Evolutionary conservation across 176 grass and related monocot species (phyloP), one percentile per base, ranked within the genome.

Genomic region (Thalia dealbata): DNA sequence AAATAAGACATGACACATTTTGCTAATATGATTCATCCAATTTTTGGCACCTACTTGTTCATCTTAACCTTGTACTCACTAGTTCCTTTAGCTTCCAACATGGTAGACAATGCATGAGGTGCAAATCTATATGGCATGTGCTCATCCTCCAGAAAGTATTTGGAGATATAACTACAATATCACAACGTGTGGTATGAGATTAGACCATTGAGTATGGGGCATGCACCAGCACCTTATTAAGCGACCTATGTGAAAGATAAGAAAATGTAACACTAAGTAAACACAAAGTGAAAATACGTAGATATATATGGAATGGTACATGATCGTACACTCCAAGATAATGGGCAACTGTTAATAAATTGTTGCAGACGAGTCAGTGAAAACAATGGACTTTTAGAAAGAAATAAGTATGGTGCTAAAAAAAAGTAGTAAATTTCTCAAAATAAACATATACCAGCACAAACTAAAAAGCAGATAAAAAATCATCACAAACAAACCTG

Each of bases 401-500:
- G 21, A n/a, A 58, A 58, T 19, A 58, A 58, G 19, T 1, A 58
- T 58, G 7, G 1, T 23, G 18, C 7, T n/a, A 7, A n/a, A 16
- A 61, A 61, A 25, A 61, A 24, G n/a, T 10, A 24, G 21, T 22
- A 25, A 25, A 24, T 14, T 9, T 6, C 9, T 24, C 21, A 61
- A 7, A 23, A 7, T 35, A 28, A 52, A 35, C 44, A 54, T 26
- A 71, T 59, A 46, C 21, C 21, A 21, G 12, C 13, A 29, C 29
- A 71, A 80, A n/a, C 68, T n/a, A 30, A 24, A 24, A 58, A 81
- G 45, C 81, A 67, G n/a, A 73, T 67, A 71, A 24, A 42, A 28
- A 25, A 35, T 19, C 30, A 21, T 6, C 38, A 58, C 1, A 55
- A 41, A 28, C 18, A 75, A 65, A 97, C 93, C 87, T 97, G 89